Conservation (phyloP, 139 green algal species). For the Pleodorina starrii region DNA sequence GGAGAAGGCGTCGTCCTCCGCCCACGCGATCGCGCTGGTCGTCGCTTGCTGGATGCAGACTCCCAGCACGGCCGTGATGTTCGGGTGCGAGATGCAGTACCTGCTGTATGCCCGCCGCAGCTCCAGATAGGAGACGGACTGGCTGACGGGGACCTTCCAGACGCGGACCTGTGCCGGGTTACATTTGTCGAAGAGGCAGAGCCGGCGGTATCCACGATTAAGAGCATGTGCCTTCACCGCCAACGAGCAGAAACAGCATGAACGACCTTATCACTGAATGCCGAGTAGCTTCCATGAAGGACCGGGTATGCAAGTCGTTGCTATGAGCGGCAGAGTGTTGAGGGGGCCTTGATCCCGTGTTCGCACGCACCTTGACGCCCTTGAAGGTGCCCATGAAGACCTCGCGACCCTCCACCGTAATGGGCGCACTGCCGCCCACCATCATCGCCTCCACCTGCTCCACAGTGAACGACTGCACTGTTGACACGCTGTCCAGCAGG, state of each 20-base stretch:
- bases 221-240: too few species aligned
- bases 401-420: conserved; percentile 59
- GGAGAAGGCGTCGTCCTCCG: conserved; percentile 35
- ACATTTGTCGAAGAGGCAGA: too few species aligned
- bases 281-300: too few species aligned
- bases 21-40: background rate
- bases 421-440: conserved; percentile 40
- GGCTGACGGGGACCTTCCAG: conserved; percentile 63
- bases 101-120: conserved; percentile 63
- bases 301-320: too few species aligned
- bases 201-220: too few species aligned
- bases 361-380: conserved; percentile 53
- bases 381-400: conserved; percentile 64
- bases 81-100: conserved; percentile 72
- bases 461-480: conserved; percentile 62
- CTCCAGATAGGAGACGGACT: conserved; percentile 64
- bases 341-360: too few species aligned
- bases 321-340: too few species aligned
- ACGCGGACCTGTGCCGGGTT: conserved; percentile 54
- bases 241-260: too few species aligned
- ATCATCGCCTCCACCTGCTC: conserved; percentile 64
- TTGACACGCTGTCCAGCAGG: conserved; percentile 65
- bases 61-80: conserved; percentile 68
- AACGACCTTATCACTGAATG: too few species aligned
- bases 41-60: conserved; percentile 68